Conservation (phyloP, 495 filamentous ascomycete genomes). For the Penicillium maclennaniae region DNA sequence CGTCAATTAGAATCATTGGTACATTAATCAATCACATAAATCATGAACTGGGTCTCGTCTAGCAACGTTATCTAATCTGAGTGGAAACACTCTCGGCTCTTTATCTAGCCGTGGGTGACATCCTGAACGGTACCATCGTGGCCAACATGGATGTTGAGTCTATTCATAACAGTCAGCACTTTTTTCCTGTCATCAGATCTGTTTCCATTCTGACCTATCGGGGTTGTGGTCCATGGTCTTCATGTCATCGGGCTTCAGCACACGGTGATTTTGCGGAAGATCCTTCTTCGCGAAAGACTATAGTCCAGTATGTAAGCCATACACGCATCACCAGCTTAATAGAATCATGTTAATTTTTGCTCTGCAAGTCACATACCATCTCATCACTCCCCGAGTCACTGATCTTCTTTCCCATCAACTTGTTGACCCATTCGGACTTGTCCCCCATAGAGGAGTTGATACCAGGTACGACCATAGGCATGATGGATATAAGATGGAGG, state of each 20-base stretch:
- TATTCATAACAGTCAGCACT: constrained; percentile 8
- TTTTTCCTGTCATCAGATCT: not conserved
- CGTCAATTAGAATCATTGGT: not conserved
- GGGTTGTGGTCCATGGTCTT: constrained; percentile 60
- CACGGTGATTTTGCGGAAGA: constrained; percentile 62
- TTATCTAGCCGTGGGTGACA: constrained; percentile 48
- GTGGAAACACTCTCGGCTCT: not conserved
- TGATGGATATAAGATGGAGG: constrained; percentile 37
- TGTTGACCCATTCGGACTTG: constrained; percentile 65
- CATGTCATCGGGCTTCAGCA: constrained; percentile 61
- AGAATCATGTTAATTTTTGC: too few relatives aligned
- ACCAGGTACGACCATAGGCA: constrained; percentile 82
- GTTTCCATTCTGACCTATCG: constrained; percentile 44
- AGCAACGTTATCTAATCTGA: not conserved
- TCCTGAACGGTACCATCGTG: constrained; percentile 72
- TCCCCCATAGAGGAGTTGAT: constrained; percentile 52
- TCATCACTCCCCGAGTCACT: constrained; percentile 45
- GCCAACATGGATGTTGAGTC: constrained; percentile 69
- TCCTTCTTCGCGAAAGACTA: constrained; percentile 75
- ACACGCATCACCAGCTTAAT: not conserved
- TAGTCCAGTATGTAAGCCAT: not conserved
- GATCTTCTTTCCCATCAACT: constrained; percentile 74
- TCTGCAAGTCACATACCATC: constrained; percentile 36
- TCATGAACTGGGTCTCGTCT: not conserved
- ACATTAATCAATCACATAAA: not conserved